Base-by-base conservation (phyloP, 2,329 filamentous ascomycete genomes). In the Rhynchosporium secalis region DNA sequence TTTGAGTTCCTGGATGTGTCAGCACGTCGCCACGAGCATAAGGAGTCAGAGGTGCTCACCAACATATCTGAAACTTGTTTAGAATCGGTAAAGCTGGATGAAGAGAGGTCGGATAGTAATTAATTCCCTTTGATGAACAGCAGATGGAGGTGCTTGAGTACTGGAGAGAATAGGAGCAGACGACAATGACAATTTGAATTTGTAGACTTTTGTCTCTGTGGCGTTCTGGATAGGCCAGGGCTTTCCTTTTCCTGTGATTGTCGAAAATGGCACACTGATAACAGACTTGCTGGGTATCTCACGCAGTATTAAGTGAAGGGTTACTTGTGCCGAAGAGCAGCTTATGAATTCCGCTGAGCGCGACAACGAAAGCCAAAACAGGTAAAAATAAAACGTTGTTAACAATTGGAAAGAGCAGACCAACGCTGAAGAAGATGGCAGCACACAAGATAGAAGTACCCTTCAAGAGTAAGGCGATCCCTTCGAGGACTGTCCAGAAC, bases 1-100 rank as follows among this genome's bases (percentile, higher is more conserved):
- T n/a, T 13, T 33, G 47, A 49, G 36, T 49, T 49, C 47, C 47
- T 49, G 13, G 29, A 49, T 28, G 29, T 33, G 47, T 49, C 47
- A 49, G 47, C 43, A 46, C n/a, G 43, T 46, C n/a, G 10, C 43
- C 9, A 49, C 47, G 28, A 13, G 28, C 12, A 33, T 33, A 49
- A n/a, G 36, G 47, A 49, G 47, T 33, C 28, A 33, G 29, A 33
- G 47, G 29, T n/a, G 47, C 47, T 33, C 47, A 49, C 47, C 13
- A 49, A 31, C 28, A 49, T 49, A 13, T 49, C 29, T 20, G 28
- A 49, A 33, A 46, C 43, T n/a, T 28, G 43, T 46, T 20, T 46
- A 6, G 10, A 36, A 36, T 36, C 2, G 33, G 33, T 36, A 2
- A 36, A 36, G 33, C 2, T 3, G 33, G 33, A 36, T 36, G 33